Base-by-base conservation (phyloP, 805 yeast species). In the Yamadazyma sp. region DNA sequence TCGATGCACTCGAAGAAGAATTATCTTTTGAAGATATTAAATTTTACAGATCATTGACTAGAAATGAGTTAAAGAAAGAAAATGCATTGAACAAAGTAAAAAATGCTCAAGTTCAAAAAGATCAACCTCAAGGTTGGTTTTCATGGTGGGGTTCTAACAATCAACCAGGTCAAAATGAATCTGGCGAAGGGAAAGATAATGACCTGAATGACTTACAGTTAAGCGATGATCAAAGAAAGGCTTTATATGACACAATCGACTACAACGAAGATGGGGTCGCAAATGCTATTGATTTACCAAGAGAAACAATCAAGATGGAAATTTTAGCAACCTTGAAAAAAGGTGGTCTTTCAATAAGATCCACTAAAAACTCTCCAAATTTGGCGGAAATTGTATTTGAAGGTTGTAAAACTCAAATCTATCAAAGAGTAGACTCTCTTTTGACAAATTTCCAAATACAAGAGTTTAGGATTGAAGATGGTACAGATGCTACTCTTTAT, bases 181-280 rank as follows among this genome's bases (percentile, higher is more conserved):
- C 18, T 4, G 22, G 12, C 9, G 27, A 25, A 2, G 31, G 24
- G 7, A 38, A 35, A 8, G 9, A 17, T 4, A 22, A 29, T 11
- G 37, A 38, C 23, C 65, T 68, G 3, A 55, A 63, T 7, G 55
- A 64, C 8, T 43, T 67, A 23, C 48, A 49, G 20, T 47, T 93
- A 55, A 77, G 93, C 0, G 95, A 86, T 10, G 95, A 88, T 46
- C 96, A 93, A 52, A 73, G 86, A 43, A 73, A 86, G 52, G 98
- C 94, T 40, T 67, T 93, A 14, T 89, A 87, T 52, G 95, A 86
- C 41, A 95, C 97, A 0, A 89, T 93, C 44, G 99, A 89, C 43
- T 89, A 81, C 47, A 86, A 89, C 47, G 96, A 89, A 42, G 31
- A 37, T 17, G 67, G 73, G 31, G 36, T 74, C 1, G 50, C 69